phyloP scores from a whole-genome alignment of 179 eudicot genomes.

The Actinidia chinensis region DNA sequence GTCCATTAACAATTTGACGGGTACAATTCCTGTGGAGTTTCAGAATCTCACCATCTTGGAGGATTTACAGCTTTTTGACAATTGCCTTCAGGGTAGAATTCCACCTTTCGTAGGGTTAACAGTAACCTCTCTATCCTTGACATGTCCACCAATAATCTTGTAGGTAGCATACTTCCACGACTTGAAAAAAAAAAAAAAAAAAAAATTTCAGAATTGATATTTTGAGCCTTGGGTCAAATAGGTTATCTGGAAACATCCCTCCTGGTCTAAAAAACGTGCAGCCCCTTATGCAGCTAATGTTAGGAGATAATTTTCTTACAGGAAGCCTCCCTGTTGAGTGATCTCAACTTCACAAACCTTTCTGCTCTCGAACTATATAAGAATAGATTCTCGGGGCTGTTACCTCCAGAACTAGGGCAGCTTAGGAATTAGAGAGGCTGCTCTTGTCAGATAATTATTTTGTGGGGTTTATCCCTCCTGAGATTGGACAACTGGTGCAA shows the following conservation, averaged over 20 bases:
- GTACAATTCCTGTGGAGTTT: constrained; percentile 40
- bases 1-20: constrained; percentile 54
- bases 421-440: constrained; percentile 42
- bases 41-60: constrained; percentile 44
- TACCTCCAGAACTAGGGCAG: constrained; percentile 47
- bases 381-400: constrained; percentile 43
- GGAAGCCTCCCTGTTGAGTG: constrained; percentile 46
- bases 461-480: constrained; percentile 43
- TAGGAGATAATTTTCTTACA: constrained; percentile 48
- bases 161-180: constrained; percentile 42
- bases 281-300: constrained; percentile 47
- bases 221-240: constrained; percentile 56
- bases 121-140: constrained; percentile 48
- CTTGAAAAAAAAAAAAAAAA: no score
- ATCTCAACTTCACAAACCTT: constrained; percentile 43
- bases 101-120: constrained; percentile 46
- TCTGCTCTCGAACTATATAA: constrained; percentile 51
- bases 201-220: constrained; percentile 35
- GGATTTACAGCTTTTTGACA: constrained; percentile 51
- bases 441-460: constrained; percentile 45
- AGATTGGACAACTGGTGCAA: constrained; percentile 44
- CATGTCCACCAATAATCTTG: constrained; percentile 44
- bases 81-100: constrained; percentile 43
- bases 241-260: constrained; percentile 49
- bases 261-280: constrained; percentile 44